phyloP scores from a whole-genome alignment of 1,284 basidiomycete genomes.

The Cutaneotrichosporon cavernicola region DNA sequence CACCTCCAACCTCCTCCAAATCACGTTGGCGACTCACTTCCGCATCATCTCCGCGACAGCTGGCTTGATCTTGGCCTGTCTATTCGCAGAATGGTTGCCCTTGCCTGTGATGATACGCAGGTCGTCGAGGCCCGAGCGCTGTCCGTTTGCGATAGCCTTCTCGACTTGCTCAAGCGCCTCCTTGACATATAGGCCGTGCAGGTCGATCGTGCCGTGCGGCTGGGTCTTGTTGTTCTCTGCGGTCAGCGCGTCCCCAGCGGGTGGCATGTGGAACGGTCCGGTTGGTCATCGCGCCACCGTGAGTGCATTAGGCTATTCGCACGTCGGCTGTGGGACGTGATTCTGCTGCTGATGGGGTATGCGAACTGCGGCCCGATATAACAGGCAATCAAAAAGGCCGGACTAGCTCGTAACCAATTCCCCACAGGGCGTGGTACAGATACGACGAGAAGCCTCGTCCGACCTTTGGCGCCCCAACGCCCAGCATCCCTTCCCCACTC shows the following conservation, averaged over 20 bases:
- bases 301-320: no score
- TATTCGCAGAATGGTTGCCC: constrained; percentile 79
- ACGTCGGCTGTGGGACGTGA: no score
- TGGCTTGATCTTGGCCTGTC: constrained; percentile 85
- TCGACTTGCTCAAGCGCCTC: constrained; percentile 79
- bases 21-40: constrained; percentile 55
- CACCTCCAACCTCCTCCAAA: no score
- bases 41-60: constrained; percentile 85
- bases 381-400: no score
- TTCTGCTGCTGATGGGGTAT: no score
- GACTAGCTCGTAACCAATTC: no score
- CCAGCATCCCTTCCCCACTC: not conserved
- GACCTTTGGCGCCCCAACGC: not conserved
- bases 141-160: constrained; percentile 66
- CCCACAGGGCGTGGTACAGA: not conserved
- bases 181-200: constrained; percentile 90
- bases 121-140: constrained; percentile 64
- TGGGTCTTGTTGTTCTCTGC: constrained; percentile 81
- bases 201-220: constrained; percentile 71
- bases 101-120: constrained; percentile 88
- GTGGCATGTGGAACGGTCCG: no score
- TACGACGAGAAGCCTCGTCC: not conserved
- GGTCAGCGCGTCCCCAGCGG: not conserved
- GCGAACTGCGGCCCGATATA: no score
- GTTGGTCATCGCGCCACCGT: no score